phyloP scores from a whole-genome alignment of 139 green algal genomes.

The Volvox reticuliferus region DNA sequence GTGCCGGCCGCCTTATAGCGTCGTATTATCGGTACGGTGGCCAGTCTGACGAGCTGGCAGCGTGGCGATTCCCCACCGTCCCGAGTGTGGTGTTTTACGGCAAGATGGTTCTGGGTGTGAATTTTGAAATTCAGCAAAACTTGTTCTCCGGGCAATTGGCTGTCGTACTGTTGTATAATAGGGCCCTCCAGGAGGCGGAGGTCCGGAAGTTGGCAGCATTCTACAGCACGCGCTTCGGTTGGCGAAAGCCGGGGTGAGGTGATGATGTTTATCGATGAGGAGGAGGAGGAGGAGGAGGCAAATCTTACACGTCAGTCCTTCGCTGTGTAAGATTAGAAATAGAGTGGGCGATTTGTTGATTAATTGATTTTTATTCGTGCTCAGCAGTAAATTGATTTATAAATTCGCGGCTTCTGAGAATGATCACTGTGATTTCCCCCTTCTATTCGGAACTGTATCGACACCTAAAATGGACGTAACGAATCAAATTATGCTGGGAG shows the following conservation, averaged over 20 bases:
- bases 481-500: too few species aligned
- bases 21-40: not conserved
- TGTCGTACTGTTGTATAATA: constrained; percentile 4
- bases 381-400: too few species aligned
- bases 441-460: too few species aligned
- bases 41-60: not conserved
- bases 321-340: too few species aligned
- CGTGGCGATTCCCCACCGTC: not conserved
- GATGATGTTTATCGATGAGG: too few species aligned
- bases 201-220: not conserved
- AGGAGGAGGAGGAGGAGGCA: too few species aligned
- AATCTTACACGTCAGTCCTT: too few species aligned
- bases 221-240: not conserved
- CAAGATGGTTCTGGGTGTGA: not conserved
- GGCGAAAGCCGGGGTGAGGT: not conserved
- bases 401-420: too few species aligned
- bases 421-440: too few species aligned
- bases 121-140: not conserved
- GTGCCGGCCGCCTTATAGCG: not conserved
- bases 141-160: not conserved
- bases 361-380: too few species aligned
- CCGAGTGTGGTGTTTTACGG: not conserved
- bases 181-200: not conserved
- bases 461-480: too few species aligned
- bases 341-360: too few species aligned